Conservation (phyloP, 192 early-diverging fungal genomes). For the Physocladia obscura region DNA sequence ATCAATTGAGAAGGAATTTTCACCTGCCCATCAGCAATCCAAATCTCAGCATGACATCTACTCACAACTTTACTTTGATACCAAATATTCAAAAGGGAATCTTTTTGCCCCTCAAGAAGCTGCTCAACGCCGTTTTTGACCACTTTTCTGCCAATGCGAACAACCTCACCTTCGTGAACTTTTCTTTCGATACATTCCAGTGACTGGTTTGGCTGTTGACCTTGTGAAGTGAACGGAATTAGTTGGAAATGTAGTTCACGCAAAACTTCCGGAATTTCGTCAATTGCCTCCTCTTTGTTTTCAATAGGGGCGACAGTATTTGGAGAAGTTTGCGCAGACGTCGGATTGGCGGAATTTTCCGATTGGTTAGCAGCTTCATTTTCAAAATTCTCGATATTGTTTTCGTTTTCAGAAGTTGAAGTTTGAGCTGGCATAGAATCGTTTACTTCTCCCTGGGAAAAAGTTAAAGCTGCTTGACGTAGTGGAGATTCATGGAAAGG, state of each 20-base stretch:
- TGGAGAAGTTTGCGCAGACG: no score
- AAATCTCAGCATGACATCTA: constrained; percentile 91
- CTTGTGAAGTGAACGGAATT: constrained; percentile 37
- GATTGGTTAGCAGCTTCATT: no score
- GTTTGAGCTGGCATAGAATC: no score
- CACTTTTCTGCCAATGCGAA: constrained; percentile 53
- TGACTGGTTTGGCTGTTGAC: constrained; percentile 36
- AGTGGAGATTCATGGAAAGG: no score
- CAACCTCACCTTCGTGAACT: constrained; percentile 42
- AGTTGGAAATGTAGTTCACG: constrained; percentile 41
- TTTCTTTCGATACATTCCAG: constrained; percentile 49
- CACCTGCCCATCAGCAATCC: constrained; percentile 72
- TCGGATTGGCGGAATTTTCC: no score
- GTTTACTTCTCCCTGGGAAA: no score
- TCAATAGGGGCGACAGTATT: no score
- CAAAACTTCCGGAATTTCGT: constrained; percentile 11
- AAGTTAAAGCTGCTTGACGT: no score
- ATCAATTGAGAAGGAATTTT: not conserved
- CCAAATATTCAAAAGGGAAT: constrained; percentile 48
- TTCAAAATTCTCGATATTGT: no score
- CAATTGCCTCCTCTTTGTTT: not conserved
- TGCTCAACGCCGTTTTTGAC: constrained; percentile 45
- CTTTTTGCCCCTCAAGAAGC: constrained; percentile 30
- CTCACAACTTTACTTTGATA: constrained; percentile 83
- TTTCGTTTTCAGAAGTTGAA: no score